Conservation (phyloP, 2,329 filamentous ascomycete genomes). For the Clonostachys sp. region DNA sequence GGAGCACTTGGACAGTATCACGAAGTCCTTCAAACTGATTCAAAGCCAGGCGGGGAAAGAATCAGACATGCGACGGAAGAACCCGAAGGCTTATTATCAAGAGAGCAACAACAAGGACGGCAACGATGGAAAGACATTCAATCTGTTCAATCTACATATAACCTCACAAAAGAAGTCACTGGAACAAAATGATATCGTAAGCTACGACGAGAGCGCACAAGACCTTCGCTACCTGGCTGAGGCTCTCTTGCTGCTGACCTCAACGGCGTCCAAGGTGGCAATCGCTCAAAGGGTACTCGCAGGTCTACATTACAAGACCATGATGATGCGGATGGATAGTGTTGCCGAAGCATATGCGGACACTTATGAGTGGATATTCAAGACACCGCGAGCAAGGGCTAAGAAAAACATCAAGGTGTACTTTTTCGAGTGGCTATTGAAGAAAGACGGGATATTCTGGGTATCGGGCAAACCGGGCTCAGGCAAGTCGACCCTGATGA, state of each 20-base stretch:
- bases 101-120: too few relatives aligned
- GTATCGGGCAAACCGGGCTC: constrained; percentile 32
- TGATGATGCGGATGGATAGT: not conserved
- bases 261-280: not conserved
- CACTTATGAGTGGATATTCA: constrained; percentile 1
- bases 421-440: constrained; percentile 16
- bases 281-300: not conserved
- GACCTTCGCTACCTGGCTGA: too few relatives aligned
- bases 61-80: too few relatives aligned
- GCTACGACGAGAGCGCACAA: too few relatives aligned
- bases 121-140: too few relatives aligned
- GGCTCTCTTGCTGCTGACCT: too few relatives aligned
- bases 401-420: not conserved
- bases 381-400: not conserved
- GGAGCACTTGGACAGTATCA: too few relatives aligned
- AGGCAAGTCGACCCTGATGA: constrained; percentile 37
- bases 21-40: too few relatives aligned
- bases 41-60: too few relatives aligned
- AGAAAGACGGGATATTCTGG: constrained; percentile 16
- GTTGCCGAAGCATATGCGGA: not conserved
- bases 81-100: too few relatives aligned
- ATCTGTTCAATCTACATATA: too few relatives aligned
- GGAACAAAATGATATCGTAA: not conserved
- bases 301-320: not conserved
- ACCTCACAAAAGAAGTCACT: not conserved